Conservation (phyloP, 108 stramenopile genomes). For the Mediolabrus comicus region DNA sequence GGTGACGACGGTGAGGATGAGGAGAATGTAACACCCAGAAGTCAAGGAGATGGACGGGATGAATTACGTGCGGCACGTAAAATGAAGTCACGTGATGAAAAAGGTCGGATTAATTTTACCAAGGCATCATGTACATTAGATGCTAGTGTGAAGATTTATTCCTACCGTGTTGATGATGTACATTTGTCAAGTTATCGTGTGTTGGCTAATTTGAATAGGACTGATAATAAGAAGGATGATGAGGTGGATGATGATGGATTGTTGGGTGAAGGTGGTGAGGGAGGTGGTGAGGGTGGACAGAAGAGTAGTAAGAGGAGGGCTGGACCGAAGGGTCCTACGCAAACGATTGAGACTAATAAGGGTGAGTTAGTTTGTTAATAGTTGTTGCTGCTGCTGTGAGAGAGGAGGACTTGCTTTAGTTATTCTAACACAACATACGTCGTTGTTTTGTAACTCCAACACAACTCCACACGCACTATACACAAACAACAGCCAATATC, state of each 20-base stretch:
- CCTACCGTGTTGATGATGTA: slow-evolving; percentile 96
- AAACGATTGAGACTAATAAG: slow-evolving; percentile 78
- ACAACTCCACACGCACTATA: neutral
- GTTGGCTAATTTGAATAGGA: slow-evolving; percentile 92
- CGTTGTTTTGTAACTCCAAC: neutral
- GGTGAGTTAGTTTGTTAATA: slow-evolving; percentile 47
- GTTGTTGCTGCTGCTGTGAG: neutral
- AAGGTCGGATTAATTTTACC: slow-evolving; percentile 91
- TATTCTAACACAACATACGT: neutral
- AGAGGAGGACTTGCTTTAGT: neutral
- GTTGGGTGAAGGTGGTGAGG: neutral
- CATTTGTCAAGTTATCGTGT: slow-evolving; percentile 91
- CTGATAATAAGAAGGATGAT: slow-evolving; percentile 49
- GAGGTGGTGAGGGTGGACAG: slow-evolving; percentile 17
- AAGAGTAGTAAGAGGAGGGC: slow-evolving; percentile 18
- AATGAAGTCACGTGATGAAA: slow-evolving; percentile 22
- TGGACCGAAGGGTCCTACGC: slow-evolving; percentile 16
- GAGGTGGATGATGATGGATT: slow-evolving; percentile 11
- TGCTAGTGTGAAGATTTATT: slow-evolving; percentile 97
- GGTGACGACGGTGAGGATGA: neutral
- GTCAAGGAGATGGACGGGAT: neutral
- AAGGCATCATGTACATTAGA: slow-evolving; percentile 96
- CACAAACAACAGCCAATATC: slow-evolving; percentile 64
- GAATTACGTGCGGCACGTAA: slow-evolving; percentile 9
- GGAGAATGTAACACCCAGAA: neutral